phyloP scores from a whole-genome alignment of 495 filamentous ascomycete species.

The Aspergillus bertholletiae region DNA sequence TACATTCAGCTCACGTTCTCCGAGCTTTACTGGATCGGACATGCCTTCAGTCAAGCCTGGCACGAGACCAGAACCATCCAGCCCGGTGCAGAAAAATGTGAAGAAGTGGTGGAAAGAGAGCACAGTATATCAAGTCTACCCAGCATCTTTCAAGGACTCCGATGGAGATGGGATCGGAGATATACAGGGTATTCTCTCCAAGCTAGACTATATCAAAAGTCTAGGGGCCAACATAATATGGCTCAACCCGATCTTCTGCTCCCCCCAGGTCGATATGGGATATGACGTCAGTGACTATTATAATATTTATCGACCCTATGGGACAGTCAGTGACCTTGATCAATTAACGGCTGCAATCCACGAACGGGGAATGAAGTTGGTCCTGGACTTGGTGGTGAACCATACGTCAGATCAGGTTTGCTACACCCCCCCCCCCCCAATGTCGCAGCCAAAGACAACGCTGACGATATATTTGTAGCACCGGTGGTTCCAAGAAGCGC shows the following conservation, averaged over 20 bases:
- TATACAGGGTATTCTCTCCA: constrained; percentile 58
- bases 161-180: constrained; percentile 63
- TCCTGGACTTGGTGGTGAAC: constrained; percentile 56
- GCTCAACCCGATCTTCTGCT: constrained; percentile 60
- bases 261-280: constrained; percentile 44
- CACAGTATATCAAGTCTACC: constrained; percentile 27
- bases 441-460: constrained; percentile 18
- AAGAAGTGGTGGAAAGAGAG: constrained; percentile 27
- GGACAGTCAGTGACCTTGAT: constrained; percentile 55
- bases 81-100: neutral
- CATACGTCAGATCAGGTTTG: constrained; percentile 46
- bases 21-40: neutral
- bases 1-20: neutral
- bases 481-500: constrained; percentile 60
- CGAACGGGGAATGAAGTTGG: constrained; percentile 51
- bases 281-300: constrained; percentile 60
- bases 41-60: neutral
- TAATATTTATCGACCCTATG: constrained; percentile 49
- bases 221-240: constrained; percentile 62
- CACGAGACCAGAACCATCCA: neutral
- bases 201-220: constrained; percentile 56
- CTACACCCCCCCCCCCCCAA: no score
- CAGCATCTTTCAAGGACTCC: constrained; percentile 53
- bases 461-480: constrained; percentile 58
- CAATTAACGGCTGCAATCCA: constrained; percentile 42